Percentiles rank a stretch among this genome's conserved stretches.
Evolutionary conservation across 306 rosid genomes (phyloP).

Genomic region (Vigna hirtella): DNA sequence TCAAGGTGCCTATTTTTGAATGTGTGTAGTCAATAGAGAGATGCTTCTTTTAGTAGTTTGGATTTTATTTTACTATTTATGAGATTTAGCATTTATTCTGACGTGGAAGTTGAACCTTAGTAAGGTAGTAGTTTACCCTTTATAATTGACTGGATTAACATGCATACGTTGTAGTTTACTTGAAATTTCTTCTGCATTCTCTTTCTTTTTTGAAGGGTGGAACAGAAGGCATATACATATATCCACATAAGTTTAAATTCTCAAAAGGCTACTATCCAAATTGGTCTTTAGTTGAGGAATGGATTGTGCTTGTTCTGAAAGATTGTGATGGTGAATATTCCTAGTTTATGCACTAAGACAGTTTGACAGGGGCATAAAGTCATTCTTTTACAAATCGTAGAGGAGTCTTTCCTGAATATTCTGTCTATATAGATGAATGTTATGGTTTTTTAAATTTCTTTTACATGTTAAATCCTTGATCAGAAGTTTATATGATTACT

Average conservation of each 20-base stretch:
- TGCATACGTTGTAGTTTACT: background rate
- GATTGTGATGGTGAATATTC: slow-evolving; percentile 1
- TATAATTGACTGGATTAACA: slow-evolving; percentile 9
- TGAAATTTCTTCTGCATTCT: too few species aligned
- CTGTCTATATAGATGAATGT: slow-evolving; percentile 1
- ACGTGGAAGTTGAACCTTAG: slow-evolving; percentile 8
- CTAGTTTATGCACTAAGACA: background rate
- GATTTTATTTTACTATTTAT: slow-evolving; percentile 7
- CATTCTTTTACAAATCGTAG: background rate
- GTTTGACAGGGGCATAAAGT: background rate
- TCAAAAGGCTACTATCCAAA: too few species aligned
- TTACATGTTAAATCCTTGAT: background rate
- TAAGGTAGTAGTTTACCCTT: slow-evolving; percentile 1
- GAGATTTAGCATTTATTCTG: slow-evolving; percentile 26
- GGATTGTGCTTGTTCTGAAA: slow-evolving; percentile 6
- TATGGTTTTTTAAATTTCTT: background rate
- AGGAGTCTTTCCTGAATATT: background rate
- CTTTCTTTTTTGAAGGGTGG: too few species aligned
- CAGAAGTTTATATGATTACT: slow-evolving; percentile 27
- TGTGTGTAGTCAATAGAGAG: background rate
- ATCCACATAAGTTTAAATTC: too few species aligned
- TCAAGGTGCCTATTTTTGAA: slow-evolving; percentile 31
- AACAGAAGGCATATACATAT: too few species aligned
- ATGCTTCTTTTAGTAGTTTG: background rate
- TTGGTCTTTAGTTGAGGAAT: too few species aligned